Conservation (phyloP, 2,329 filamentous ascomycete genomes). For the Fusarium sp. region DNA sequence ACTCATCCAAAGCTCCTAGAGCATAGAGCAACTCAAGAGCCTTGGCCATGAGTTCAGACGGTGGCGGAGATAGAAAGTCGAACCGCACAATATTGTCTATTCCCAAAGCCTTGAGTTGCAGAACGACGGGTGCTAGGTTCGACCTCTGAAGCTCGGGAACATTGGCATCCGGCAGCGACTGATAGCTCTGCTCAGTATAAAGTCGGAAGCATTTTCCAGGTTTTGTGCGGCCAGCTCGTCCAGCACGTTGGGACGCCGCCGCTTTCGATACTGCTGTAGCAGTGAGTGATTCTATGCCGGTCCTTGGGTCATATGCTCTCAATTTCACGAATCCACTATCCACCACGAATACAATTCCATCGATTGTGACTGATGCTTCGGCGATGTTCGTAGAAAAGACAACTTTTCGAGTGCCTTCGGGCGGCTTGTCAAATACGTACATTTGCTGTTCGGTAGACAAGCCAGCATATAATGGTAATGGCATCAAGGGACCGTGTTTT, state of each 20-base stretch:
- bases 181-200: slow-evolving; percentile 81
- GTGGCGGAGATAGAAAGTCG: slow-evolving; percentile 86
- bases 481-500: slow-evolving; percentile 42
- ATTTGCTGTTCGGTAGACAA: slow-evolving; percentile 91
- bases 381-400: slow-evolving; percentile 96
- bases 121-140: slow-evolving; percentile 85
- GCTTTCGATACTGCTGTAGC: slow-evolving; percentile 87
- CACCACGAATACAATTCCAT: slow-evolving; percentile 89
- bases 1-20: slow-evolving; percentile 85
- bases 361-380: slow-evolving; percentile 94
- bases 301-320: slow-evolving; percentile 82
- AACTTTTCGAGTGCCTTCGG: slow-evolving; percentile 86
- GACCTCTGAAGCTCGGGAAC: slow-evolving; percentile 92
- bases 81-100: slow-evolving; percentile 95
- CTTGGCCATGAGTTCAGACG: slow-evolving; percentile 83
- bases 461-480: slow-evolving; percentile 86
- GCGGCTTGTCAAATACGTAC: slow-evolving; percentile 88
- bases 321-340: slow-evolving; percentile 93
- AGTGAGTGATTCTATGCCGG: slow-evolving; percentile 88
- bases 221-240: slow-evolving; percentile 86
- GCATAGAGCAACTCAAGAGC: slow-evolving; percentile 89
- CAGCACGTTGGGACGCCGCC: slow-evolving; percentile 89
- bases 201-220: slow-evolving; percentile 94
- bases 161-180: slow-evolving; percentile 73
- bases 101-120: slow-evolving; percentile 93